Base-by-base conservation (phyloP, 106 monocot genomes). In the Triglochin maritima region DNA sequence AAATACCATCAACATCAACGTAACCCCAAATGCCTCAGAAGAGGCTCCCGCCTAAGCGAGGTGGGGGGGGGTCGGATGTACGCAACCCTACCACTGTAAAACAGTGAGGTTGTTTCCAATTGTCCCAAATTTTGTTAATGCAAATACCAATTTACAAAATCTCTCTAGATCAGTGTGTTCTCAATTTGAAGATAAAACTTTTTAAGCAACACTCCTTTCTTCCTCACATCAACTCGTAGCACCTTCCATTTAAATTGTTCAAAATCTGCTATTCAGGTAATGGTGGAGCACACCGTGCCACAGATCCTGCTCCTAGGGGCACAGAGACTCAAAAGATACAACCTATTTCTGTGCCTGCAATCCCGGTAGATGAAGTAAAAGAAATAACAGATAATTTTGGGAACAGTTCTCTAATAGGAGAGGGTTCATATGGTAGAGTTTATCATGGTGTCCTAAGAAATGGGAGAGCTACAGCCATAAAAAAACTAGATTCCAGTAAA, bases 371-470 rank as follows among this genome's bases (percentile, higher is more conserved):
- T 45, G 75, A 75, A 44, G 49, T 75, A 46, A 75, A 55, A 29
- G 68, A 68, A 53, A 46, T 69, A 17, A 75, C 75, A 6, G 75
- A 75, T 53, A 75, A 68, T 16, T 75, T 75, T 60, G 75, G 75
- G 51, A 60, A 52, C 15, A 68, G 16, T 14, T 13, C 67, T 14
- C 55, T 75, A 44, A 75, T 75, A n/a, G 75, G 75, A 15, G 75
- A 75, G 61, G 75, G 75, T 62, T 75, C 75, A 44, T 75, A 75
- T 55, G 75, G 75, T 13, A 61, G 75, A 61, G 75, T 75, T 7
- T 75, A 75, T 62, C 56, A 75, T 62, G 67, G 75, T 2, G 14
- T 67, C 47, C 50, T 75, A 16, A 75, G 54, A 51, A 75, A 63
- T 68, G 75, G 60, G 14, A 68, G 51, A 47, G 61, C 67, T 50